Evolutionary conservation across 208 protist species (phyloP).

Genomic region (Trichomonas tenax): DNA sequence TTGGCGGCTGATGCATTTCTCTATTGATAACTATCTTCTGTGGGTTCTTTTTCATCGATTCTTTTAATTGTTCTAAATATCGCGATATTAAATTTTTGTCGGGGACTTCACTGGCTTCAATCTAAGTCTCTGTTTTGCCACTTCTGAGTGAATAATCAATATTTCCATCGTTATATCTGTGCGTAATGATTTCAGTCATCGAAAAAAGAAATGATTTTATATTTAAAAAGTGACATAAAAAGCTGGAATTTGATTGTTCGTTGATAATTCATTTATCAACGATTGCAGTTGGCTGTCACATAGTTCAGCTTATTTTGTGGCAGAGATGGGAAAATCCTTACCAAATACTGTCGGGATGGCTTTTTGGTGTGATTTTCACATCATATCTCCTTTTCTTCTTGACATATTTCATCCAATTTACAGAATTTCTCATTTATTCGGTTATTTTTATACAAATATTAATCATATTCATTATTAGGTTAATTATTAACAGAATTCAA

Average conservation of each 20-base stretch:
- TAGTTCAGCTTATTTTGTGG: not conserved
- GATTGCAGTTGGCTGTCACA: not conserved
- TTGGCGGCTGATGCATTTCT: too few relatives aligned
- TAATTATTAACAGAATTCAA: not conserved
- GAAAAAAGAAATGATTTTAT: too few relatives aligned
- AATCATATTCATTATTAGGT: not conserved
- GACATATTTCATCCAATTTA: not conserved
- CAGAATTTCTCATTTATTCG: not conserved
- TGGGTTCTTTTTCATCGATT: too few relatives aligned
- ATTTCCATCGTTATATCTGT: too few relatives aligned
- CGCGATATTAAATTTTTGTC: too few relatives aligned
- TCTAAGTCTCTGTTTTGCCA: too few relatives aligned
- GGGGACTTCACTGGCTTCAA: too few relatives aligned
- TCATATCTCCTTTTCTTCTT: not conserved
- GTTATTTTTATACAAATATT: not conserved
- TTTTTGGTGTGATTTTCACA: not conserved
- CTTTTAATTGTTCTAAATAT: too few relatives aligned
- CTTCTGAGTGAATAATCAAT: too few relatives aligned
- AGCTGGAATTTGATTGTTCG: not conserved
- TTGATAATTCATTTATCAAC: not conserved
- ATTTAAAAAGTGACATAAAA: too few relatives aligned
- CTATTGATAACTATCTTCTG: too few relatives aligned
- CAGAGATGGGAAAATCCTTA: not conserved
- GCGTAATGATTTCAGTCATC: too few relatives aligned
- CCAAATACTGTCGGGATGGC: not conserved